Base-by-base conservation (phyloP, 108 stramenopile genomes). In the Conticribra weissflogii region DNA sequence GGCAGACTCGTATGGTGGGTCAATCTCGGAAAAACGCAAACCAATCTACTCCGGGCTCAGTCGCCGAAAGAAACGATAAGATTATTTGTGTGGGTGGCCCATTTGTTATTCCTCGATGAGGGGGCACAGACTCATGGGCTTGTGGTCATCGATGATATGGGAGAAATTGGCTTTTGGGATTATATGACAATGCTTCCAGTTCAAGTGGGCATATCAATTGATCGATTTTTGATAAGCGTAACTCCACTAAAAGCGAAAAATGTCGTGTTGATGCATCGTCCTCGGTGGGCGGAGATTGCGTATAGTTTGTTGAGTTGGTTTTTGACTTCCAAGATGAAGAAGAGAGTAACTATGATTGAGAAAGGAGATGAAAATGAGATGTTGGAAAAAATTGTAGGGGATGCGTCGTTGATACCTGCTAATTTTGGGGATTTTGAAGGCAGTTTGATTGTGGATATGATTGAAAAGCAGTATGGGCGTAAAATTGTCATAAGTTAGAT, bases 1-100 rank as follows among this genome's bases (percentile, higher is more conserved):
- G 80, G 74, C 9, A 58, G 76, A 44, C 59, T 85, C 2, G 74
- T 87, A 31, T 89, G 88, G 88, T 89, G 79, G 76, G 58, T 87
- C 19, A 84, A 89, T 53, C 59, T 87, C n/a, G 82, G 77, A 12
- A 65, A 56, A 53, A 78, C 86, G 22, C 70, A 85, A 29, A 45
- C 66, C 46, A 28, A 70, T 19, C 27, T 49, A 5, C 58, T 88
- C 46, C 86, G 84, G 59, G 47, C 54, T 1, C 59, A 78, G 48
- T 56, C 80, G 17, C 53, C 79, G 31, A 62, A 41, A 23, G 83
- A 84, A 3, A 84, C 69, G 34, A 68, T 60, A 48, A 71, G 79
- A 59, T 49, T 81, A 52, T 72, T 85, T 25, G 85, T 88, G 4
- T 88, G 84, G 83, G 62, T 79, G 2, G 64, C 77, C 0, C 87